phyloP scores from a whole-genome alignment of 306 rosid genomes.

The Cicer yamashitae region DNA sequence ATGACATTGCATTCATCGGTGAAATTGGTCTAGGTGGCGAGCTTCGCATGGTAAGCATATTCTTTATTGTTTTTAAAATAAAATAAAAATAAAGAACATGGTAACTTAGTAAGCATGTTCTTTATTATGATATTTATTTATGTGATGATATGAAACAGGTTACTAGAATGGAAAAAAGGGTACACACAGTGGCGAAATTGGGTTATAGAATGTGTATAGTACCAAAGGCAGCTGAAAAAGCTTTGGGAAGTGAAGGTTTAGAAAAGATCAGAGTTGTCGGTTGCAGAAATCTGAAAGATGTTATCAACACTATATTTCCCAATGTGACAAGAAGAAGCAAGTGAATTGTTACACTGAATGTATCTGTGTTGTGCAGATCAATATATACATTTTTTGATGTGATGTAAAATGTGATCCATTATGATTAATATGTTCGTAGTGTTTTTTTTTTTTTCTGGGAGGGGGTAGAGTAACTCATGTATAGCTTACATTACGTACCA shows the following conservation, averaged over 20 bases:
- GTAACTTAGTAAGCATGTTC: constrained; percentile 49
- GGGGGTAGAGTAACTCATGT: not conserved
- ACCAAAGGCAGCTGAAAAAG: constrained; percentile 73
- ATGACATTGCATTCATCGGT: constrained; percentile 82
- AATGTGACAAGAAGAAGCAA: constrained; percentile 42
- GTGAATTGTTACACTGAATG: not conserved
- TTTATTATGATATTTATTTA: constrained; percentile 11
- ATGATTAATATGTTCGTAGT: not conserved
- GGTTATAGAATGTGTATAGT: constrained; percentile 82
- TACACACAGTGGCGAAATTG: constrained; percentile 72
- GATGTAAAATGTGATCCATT: constrained; percentile 2
- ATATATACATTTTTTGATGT: not conserved
- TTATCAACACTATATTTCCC: constrained; percentile 71
- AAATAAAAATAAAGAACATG: too few species aligned
- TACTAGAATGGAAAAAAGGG: constrained; percentile 80
- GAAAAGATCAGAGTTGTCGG: constrained; percentile 62
- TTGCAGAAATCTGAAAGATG: constrained; percentile 86
- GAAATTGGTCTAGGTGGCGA: constrained; percentile 95
- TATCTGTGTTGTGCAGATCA: constrained; percentile 23
- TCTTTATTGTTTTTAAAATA: not conserved
- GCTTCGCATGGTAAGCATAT: constrained; percentile 77
- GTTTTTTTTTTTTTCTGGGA: not conserved
- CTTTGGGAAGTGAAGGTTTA: constrained; percentile 48
- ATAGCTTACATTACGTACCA: not conserved
- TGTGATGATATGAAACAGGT: constrained; percentile 55